These are phyloP conservation scores for Fragaria ananassa DNA, from an alignment of 306 rosid genomes.

Conservation along the genomic window DNA sequence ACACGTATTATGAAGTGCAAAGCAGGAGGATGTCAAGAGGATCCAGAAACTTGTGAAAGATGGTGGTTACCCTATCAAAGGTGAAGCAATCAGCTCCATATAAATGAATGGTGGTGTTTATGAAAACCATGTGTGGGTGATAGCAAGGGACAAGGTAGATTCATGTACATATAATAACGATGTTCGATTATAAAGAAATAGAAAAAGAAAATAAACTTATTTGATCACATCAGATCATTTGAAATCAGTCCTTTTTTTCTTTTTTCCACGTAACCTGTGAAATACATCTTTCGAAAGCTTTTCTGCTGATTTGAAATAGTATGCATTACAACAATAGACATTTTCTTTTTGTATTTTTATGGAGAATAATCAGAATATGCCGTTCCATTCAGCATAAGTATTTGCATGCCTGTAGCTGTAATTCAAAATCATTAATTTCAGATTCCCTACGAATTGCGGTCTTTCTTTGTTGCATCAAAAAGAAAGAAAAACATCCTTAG, in stretches of 20 bases:
- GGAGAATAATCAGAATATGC: no score
- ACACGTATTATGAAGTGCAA: not conserved
- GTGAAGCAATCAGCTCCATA: not conserved
- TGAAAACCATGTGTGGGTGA: conserved; percentile 3
- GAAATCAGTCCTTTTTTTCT: not conserved
- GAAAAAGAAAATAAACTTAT: no score
- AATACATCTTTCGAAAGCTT: not conserved
- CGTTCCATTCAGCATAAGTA: no score
- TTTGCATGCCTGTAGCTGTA: no score
- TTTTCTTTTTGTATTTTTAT: no score
- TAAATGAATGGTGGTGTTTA: not conserved
- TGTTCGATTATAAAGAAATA: not conserved
- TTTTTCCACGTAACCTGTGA: not conserved
- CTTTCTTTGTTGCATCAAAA: no score
- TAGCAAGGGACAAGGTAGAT: not conserved
- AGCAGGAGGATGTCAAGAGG: not conserved
- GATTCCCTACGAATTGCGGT: no score
- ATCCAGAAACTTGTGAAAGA: not conserved
- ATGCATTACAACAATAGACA: not conserved
- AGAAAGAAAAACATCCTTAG: no score
- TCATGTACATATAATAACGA: conserved; percentile 3
- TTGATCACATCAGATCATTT: not conserved
- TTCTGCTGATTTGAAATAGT: not conserved
- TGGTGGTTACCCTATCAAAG: not conserved
- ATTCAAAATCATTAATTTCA: no score